Base-by-base conservation (phyloP, 768 basidiomycete genomes). In the Agrocybe praecox region DNA sequence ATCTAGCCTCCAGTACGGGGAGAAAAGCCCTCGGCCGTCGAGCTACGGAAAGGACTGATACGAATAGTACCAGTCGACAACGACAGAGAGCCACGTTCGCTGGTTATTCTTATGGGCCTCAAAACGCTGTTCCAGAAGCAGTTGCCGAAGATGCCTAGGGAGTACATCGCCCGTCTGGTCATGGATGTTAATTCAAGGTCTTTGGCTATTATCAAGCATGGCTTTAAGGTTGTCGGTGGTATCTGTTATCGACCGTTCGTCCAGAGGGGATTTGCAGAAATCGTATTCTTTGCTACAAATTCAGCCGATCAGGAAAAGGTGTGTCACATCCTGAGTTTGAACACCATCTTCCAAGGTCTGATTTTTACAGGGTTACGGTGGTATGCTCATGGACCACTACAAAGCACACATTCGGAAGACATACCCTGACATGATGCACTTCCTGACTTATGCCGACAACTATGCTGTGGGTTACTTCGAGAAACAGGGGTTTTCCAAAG, bases 391-490 rank as follows among this genome's bases (percentile, higher is more conserved):
- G 96, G 96, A 98, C 69, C 89, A 97, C 70, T 94, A 94, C 80
- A 98, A 98, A 74, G 88, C 90, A 45, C 92, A 98, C 72, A 89
- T 98, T 61, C 87, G 88, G 59, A 78, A 81, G 57, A 83, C 87
- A 10, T 93, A 94, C 67, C 90, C 94, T 0, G 82, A 82, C 42
- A 92, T 98, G 86, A 87, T 89, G 83, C 87, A 97, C 72, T 98
- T 98, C 74, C 79, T 99, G 32, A 98, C 97, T 3, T 99, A 98
- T 67, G 97, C 97, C 46, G 97, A 99, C 74, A 98, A 98, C 71
- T 99, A 94, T 69, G 97, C 97, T 17, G 95, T 98, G 36, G 96
- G 97, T 2, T 99, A 98, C 74, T 98, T 99, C 80, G 94, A 94
- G 71, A 99, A 98, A 70, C 97, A 98, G 76, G 97, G 97, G 0